Base-by-base conservation (phyloP, 2,329 filamentous ascomycete genomes). In the Parascedosporium putredinis region DNA sequence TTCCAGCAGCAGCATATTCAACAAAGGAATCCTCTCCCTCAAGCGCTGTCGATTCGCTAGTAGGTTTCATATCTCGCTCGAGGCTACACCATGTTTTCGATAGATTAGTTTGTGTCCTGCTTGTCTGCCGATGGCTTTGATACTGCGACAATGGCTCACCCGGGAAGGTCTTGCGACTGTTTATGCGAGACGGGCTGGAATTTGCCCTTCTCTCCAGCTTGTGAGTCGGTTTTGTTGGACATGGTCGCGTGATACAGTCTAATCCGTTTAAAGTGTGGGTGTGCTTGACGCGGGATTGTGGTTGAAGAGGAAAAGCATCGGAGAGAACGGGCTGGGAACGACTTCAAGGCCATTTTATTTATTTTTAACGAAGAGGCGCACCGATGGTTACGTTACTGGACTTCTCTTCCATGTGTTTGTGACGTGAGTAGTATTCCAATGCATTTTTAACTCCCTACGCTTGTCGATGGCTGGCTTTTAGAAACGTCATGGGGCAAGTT, bases 1-100 rank as follows among this genome's bases (percentile, higher is more conserved):
- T 78, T 14, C 66, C 67, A 1, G 70, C 71, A 0, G 72, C 73
- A 4, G 55, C 51, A 18, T 69, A 68, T 38, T 72, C 68, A 3
- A 63, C 53, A 22, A 68, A 60, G 7, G 58, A 53, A 22, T 58
- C 55, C 45, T 66, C 65, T 20, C 68, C 68, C 48, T 71, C 65
- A 2, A 70, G 60, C 33, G 62, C 66, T 1, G 67, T 70, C 0
- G 63, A 34, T 55, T 71, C 67, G 50, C 67, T 70, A 0, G 62
- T 56, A 0, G 69, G 69, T 10, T 65, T 57, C 61, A 70, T 60
- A 2, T 64, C 56, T 42, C 64, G 63, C 51, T 71, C 69, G 1
- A 55, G 58, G 2, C 62, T 68, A 50, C 1, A 31, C 24, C 6
- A 7, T 31, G 27, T 31, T 31, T 27, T 3, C 4, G 20, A 6